Evolutionary conservation across 2,329 filamentous ascomycete species (phyloP).

Genomic region (Aspergillus sp.): DNA sequence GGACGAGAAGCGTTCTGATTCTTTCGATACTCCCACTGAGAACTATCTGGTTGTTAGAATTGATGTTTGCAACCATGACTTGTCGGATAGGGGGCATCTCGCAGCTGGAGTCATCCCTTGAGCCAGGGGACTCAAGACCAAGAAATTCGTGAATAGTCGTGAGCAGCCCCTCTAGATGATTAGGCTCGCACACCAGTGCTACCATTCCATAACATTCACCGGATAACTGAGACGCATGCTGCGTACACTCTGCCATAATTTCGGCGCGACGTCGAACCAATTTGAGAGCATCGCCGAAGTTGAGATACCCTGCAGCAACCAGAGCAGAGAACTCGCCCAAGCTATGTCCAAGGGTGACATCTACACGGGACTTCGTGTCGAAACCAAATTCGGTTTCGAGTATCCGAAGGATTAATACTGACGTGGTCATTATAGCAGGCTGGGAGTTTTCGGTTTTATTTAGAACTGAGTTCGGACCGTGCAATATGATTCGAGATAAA

Average conservation of each 20-base stretch:
- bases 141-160: constrained; percentile 75
- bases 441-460: constrained; percentile 84
- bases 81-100: constrained; percentile 74
- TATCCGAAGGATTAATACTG: constrained; percentile 80
- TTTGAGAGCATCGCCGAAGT: constrained; percentile 70
- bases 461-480: constrained; percentile 71
- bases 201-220: constrained; percentile 92
- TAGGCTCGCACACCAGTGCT: constrained; percentile 80
- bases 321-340: constrained; percentile 90
- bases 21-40: constrained; percentile 79
- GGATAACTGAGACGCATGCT: constrained; percentile 58
- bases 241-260: constrained; percentile 75
- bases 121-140: constrained; percentile 60
- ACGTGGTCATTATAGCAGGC: constrained; percentile 93
- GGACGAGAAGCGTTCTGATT: constrained; percentile 75
- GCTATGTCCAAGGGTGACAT: constrained; percentile 84
- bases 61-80: constrained; percentile 88
- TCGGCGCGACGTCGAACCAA: constrained; percentile 75
- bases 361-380: constrained; percentile 62
- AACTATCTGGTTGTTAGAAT: constrained; percentile 94
- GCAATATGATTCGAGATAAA: constrained; percentile 71
- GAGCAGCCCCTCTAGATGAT: constrained; percentile 66
- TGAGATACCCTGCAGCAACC: constrained; percentile 75
- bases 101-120: constrained; percentile 63
- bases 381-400: constrained; percentile 84